Conservation (phyloP, 371 early-diverging fungal species). For the Syncephalastrum racemosum region DNA sequence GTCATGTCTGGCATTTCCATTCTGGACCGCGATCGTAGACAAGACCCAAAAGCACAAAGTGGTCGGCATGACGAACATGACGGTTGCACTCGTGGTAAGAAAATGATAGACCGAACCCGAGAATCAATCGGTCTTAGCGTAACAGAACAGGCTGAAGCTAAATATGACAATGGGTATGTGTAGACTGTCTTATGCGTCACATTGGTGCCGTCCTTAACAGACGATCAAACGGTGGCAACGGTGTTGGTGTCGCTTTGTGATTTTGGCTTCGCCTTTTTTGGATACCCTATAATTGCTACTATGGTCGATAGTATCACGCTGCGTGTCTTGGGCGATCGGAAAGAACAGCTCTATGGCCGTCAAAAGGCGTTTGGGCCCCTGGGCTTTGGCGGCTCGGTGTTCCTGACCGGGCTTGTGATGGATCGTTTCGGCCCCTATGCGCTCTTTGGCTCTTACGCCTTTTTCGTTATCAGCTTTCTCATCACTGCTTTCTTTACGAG, state of each 20-base stretch:
- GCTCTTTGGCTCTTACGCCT: slow-evolving; percentile 24
- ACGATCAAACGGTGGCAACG: slow-evolving; percentile 15
- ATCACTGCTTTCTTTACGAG: slow-evolving; percentile 11
- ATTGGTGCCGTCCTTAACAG: slow-evolving; percentile 25
- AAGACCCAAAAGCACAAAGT: slow-evolving; percentile 25
- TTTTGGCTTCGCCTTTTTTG: slow-evolving; percentile 41
- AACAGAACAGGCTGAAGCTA: not conserved
- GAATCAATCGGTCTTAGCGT: no score
- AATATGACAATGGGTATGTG: not conserved
- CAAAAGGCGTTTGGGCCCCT: slow-evolving; percentile 38
- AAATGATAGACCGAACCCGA: not conserved
- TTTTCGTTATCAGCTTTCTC: slow-evolving; percentile 23
- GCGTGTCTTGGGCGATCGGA: slow-evolving; percentile 26
- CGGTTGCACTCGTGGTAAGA: slow-evolving; percentile 28
- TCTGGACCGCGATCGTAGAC: slow-evolving; percentile 35
- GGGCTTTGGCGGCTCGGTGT: slow-evolving; percentile 32
- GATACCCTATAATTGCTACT: slow-evolving; percentile 34
- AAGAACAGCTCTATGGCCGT: slow-evolving; percentile 30
- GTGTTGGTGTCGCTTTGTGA: slow-evolving; percentile 22
- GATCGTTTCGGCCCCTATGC: slow-evolving; percentile 29
- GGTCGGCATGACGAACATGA: slow-evolving; percentile 34
- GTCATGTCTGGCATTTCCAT: slow-evolving; percentile 36
- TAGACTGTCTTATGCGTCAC: slow-evolving; percentile 31
- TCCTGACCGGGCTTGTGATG: slow-evolving; percentile 29
- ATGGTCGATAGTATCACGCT: slow-evolving; percentile 28